Evolutionary conservation across 371 early-diverging fungal species (phyloP), one percentile per base, ranked within the genome.

Genomic region (Apophysomyces elegans): DNA sequence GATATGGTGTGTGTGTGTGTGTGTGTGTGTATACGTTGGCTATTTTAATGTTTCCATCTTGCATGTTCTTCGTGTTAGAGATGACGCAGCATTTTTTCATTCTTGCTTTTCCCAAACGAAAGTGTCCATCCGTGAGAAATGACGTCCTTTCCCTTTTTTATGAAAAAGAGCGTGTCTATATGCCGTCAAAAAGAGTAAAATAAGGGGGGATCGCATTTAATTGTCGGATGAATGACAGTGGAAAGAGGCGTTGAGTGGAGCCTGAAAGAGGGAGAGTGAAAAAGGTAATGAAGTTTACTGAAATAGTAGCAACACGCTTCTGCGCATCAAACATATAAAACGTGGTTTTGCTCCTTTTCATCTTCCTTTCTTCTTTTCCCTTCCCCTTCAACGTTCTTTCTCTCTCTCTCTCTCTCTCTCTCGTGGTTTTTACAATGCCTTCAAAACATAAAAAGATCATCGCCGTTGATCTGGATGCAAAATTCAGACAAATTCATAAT

Each of bases 401-500:
- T 38, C 45, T 35, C 13, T 50, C 44, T 61, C 7, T 39, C 13
- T 65, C 47, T 61, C 11, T 46, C 26, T 50, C 44, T 61, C 7
- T 39, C 13, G 21, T 26, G 43, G n/a, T 38, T 26, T 3, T 26
- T 36, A 11, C 7, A 36, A 59, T 59, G 59, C 59, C 37, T 18
- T 18, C 37, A 64, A 66, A 71, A 66, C 71, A 75, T 45, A 71
- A 77, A 44, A 80, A 78, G 62, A 67, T 78, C n/a, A 77, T 85
- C 67, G 85, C 81, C 58, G 81, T 82, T 47, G 80, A 83, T 64
- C 69, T 85, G 39, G 85, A 85, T 69, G 81, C 81, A 63, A 83
- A 81, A 67, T 71, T 85, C 5, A 73, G 79, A n/a, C 68, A 74
- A 59, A 79, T 83, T 9, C 50, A 77, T 5, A 69, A 79, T 7